Evolutionary conservation across 2,329 filamentous ascomycete species (phyloP).

Genomic region (Podosphaera xanthii): DNA sequence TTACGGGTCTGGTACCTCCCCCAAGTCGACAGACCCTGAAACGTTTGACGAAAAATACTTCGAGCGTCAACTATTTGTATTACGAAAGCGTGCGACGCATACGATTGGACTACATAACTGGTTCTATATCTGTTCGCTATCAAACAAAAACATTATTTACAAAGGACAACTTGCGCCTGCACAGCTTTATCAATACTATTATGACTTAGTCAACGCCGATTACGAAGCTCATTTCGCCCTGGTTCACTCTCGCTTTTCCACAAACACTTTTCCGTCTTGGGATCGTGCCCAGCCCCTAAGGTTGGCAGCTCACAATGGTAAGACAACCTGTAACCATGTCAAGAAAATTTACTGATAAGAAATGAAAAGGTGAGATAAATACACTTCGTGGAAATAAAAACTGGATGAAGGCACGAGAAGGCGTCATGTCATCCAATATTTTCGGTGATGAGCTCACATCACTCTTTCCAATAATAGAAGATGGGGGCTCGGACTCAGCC

Average conservation of each 20-base stretch:
- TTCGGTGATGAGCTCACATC: slow-evolving; percentile 81
- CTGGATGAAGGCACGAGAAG: slow-evolving; percentile 96
- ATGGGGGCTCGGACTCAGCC: slow-evolving; percentile 88
- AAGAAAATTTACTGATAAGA: slow-evolving; percentile 13
- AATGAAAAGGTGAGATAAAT: slow-evolving; percentile 55
- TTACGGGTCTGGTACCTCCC: slow-evolving; percentile 62
- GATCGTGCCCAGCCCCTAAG: slow-evolving; percentile 87
- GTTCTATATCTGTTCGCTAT: slow-evolving; percentile 95
- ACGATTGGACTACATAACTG: slow-evolving; percentile 90
- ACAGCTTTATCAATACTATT: slow-evolving; percentile 95
- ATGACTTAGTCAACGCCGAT: slow-evolving; percentile 88
- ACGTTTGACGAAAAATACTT: slow-evolving; percentile 69
- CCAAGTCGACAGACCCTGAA: slow-evolving; percentile 54
- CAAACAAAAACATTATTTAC: slow-evolving; percentile 96
- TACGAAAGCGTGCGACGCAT: slow-evolving; percentile 87
- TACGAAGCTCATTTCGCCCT: slow-evolving; percentile 94
- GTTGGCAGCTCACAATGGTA: slow-evolving; percentile 93
- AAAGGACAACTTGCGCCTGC: slow-evolving; percentile 88
- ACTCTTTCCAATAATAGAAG: slow-evolving; percentile 86
- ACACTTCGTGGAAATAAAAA: slow-evolving; percentile 96
- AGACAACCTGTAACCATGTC: slow-evolving; percentile 11
- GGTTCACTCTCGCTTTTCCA: slow-evolving; percentile 92
- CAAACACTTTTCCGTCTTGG: slow-evolving; percentile 96
- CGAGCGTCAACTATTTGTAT: slow-evolving; percentile 79
- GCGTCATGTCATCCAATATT: slow-evolving; percentile 75